These are phyloP conservation scores for Stenocarpella maydis DNA, from an alignment of 2,329 filamentous ascomycete species.

Conservation along the genomic window DNA sequence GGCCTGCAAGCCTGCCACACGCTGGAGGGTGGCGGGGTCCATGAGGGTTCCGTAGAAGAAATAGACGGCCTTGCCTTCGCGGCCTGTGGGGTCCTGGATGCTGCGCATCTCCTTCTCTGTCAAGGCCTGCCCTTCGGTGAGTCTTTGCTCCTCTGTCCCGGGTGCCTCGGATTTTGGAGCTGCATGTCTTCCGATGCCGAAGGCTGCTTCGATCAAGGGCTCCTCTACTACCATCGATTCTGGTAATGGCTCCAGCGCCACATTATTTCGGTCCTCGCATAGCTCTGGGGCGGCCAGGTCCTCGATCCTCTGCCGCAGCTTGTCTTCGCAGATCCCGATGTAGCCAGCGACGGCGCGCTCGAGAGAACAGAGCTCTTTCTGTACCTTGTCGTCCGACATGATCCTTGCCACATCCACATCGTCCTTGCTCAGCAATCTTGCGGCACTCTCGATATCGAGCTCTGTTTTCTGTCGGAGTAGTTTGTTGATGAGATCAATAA, in stretches of 20 bases:
- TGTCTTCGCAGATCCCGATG: conserved; percentile 6
- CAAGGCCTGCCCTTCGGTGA: too few species aligned
- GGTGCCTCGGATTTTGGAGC: background rate
- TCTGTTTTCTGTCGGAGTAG: background rate
- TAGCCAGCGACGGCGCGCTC: conserved; percentile 5
- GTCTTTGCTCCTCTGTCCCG: background rate
- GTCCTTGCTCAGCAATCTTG: background rate
- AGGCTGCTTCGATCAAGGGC: background rate
- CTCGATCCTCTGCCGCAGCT: conserved; percentile 1
- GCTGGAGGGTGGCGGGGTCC: conserved; percentile 2
- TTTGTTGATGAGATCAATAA: background rate
- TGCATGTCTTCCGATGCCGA: background rate
- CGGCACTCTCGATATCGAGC: background rate
- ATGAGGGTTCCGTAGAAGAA: conserved; percentile 19
- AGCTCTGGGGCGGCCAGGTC: background rate
- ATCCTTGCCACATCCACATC: background rate
- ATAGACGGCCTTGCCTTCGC: background rate
- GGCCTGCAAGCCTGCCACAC: background rate
- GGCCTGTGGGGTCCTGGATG: background rate
- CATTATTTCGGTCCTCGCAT: background rate
- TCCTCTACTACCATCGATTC: conserved; percentile 3
- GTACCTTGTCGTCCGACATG: conserved; percentile 5
- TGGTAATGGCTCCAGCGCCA: background rate
- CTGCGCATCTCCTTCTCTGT: background rate
- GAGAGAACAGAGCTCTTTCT: conserved; percentile 1